Conservation (phyloP, 345 rosid species). For the Toxicodendron radicans region DNA sequence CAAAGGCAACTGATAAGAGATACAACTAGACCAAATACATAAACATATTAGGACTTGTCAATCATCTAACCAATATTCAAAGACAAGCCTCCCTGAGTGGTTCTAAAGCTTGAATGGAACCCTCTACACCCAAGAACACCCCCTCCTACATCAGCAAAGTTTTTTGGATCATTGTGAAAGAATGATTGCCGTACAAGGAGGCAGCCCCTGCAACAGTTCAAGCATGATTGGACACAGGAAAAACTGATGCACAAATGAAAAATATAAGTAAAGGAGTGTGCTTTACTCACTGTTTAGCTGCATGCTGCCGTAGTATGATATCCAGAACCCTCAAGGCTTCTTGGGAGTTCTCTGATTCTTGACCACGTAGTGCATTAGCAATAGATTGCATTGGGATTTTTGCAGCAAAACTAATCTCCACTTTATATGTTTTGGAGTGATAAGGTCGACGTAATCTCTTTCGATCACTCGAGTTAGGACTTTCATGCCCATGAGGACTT, state of each 20-base stretch:
- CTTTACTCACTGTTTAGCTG: constrained; percentile 75
- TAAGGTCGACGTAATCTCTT: constrained; percentile 68
- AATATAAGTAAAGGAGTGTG: neutral
- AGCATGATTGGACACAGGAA: neutral
- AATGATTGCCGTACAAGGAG: constrained; percentile 88
- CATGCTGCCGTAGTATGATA: constrained; percentile 77
- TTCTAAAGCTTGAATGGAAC: constrained; percentile 82
- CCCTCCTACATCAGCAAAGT: constrained; percentile 73
- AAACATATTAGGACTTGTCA: neutral
- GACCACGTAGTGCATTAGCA: constrained; percentile 75
- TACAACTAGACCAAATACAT: neutral
- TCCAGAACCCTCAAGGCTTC: constrained; percentile 85
- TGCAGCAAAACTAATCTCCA: constrained; percentile 71
- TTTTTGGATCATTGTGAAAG: constrained; percentile 71
- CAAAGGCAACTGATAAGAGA: constrained; percentile 10
- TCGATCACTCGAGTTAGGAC: constrained; percentile 49
- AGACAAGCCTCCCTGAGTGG: constrained; percentile 85
- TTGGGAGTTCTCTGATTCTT: constrained; percentile 67
- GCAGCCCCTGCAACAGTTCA: constrained; percentile 69
- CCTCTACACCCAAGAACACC: constrained; percentile 85
- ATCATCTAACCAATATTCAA: constrained; percentile 69
- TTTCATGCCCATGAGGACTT: constrained; percentile 45
- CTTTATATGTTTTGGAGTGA: constrained; percentile 58
- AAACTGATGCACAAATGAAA: neutral
- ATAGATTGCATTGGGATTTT: constrained; percentile 87